These are phyloP conservation scores for Fusarium camptoceras DNA, from an alignment of 2,329 filamentous ascomycete genomes.

Conservation along the genomic window DNA sequence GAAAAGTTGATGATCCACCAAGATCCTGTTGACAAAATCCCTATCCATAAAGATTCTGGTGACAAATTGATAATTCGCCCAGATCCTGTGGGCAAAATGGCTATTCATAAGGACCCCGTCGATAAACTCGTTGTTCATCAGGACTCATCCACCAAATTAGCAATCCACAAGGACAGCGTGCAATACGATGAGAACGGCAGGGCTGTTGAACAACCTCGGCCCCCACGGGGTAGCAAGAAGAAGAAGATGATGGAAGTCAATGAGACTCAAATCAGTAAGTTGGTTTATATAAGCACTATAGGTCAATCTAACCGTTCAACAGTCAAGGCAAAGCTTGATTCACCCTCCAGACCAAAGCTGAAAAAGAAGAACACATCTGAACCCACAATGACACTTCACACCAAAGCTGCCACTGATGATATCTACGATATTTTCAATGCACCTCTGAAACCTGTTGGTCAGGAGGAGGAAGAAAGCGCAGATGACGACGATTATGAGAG, in stretches of 20 bases:
- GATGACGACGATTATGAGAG: slow-evolving; percentile 78
- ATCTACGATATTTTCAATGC: slow-evolving; percentile 98
- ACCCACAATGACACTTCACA: slow-evolving; percentile 98
- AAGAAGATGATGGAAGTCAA: slow-evolving; percentile 88
- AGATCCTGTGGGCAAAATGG: slow-evolving; percentile 26
- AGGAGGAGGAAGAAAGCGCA: slow-evolving; percentile 57
- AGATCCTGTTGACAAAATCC: slow-evolving; percentile 41
- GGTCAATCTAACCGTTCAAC: slow-evolving; percentile 47
- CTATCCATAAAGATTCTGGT: slow-evolving; percentile 30
- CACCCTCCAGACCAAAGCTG: slow-evolving; percentile 85
- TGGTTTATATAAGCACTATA: neutral
- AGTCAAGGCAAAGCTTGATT: slow-evolving; percentile 95
- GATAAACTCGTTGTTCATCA: slow-evolving; percentile 30
- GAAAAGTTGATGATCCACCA: slow-evolving; percentile 46
- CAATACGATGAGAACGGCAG: slow-evolving; percentile 71
- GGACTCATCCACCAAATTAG: slow-evolving; percentile 40
- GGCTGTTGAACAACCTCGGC: slow-evolving; percentile 57
- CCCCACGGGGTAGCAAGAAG: slow-evolving; percentile 67
- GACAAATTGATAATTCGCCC: slow-evolving; percentile 16
- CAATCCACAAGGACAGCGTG: slow-evolving; percentile 48
- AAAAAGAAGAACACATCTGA: slow-evolving; percentile 80
- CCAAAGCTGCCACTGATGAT: slow-evolving; percentile 93
- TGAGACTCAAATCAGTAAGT: slow-evolving; percentile 91
- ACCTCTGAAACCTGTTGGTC: slow-evolving; percentile 59
- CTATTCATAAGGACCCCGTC: slow-evolving; percentile 20